Base-by-base conservation (phyloP, 331 rosid genomes). In the Dryas integrifolia region DNA sequence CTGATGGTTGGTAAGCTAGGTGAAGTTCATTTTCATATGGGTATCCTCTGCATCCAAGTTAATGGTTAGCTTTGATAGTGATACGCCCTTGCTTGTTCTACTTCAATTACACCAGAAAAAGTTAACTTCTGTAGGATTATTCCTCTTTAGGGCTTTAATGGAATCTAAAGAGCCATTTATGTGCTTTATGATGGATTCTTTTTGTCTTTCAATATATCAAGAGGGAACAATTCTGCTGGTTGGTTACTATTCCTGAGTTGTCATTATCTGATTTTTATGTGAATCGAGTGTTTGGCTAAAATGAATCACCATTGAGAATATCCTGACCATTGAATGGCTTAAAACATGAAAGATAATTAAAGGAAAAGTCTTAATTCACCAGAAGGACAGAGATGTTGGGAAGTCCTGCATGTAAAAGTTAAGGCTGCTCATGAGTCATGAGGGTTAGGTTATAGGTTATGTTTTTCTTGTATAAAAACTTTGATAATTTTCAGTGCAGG, bases 401-500 rank as follows among this genome's bases (percentile, higher is more conserved):
- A 50, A 50, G 55, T 50, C 18, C 13, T 50, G 18, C 5, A 50
- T 30, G 16, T 44, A 44, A 53, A 52, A 24, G n/a, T 52, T 30
- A 30, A 1, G 35, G 35, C 35, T 30, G 35, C 35, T 30, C 35
- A 30, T 30, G 2, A 30, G 35, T 52, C 26, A 52, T 12, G 55
- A 14, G 55, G 55, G 7, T 50, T 52, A 52, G 58, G 48, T 61
- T n/a, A 49, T 18, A 39, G 49, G 9, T 12, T 46, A 55, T 67
- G 53, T 38, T 72, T 69, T 78, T 70, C 59, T 74, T 73, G 77
- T 76, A 66, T 59, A 57, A 85, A 84, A 75, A 49, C 66, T 82
- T 83, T 81, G 84, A 84, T 84, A 47, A 78, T 83, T 72, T 85
- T 72, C 92, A 93, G 97, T 82, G 88, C 97, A 94, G 98, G 98